These are phyloP conservation scores for Ceratopteris richardii DNA, from an alignment of 75 land plant species.

Conservation along the genomic window DNA sequence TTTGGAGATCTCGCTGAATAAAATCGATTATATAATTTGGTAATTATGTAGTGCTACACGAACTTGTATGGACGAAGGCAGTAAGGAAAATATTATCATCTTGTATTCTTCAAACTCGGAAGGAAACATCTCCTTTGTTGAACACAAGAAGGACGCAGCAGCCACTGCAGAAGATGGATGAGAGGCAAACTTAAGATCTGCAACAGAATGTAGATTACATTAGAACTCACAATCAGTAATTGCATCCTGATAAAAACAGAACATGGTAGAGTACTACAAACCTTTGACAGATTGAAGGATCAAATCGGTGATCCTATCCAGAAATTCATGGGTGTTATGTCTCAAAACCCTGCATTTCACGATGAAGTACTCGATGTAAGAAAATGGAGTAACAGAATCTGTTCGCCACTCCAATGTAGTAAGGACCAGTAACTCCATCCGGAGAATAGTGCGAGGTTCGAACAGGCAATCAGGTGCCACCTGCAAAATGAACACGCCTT, in stretches of 20 bases:
- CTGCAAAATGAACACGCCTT: slow-evolving; percentile 42
- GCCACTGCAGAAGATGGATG: slow-evolving; percentile 50
- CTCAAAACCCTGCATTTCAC: neutral
- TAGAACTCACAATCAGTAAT: too few relatives aligned
- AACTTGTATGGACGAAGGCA: slow-evolving; percentile 4
- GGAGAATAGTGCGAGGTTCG: slow-evolving; percentile 38
- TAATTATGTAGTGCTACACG: too few relatives aligned
- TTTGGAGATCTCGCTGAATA: too few relatives aligned
- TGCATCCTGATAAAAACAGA: too few relatives aligned
- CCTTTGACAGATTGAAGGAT: too few relatives aligned
- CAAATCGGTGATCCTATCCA: too few relatives aligned
- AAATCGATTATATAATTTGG: too few relatives aligned
- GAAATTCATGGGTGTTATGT: too few relatives aligned
- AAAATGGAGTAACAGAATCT: slow-evolving; percentile 62
- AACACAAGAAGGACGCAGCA: slow-evolving; percentile 44
- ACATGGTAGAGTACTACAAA: too few relatives aligned
- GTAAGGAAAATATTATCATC: slow-evolving; percentile 4
- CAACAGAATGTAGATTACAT: too few relatives aligned
- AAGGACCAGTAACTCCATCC: slow-evolving; percentile 56
- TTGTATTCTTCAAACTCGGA: slow-evolving; percentile 21
- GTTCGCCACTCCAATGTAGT: slow-evolving; percentile 55
- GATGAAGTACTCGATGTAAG: slow-evolving; percentile 46
- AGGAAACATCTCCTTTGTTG: slow-evolving; percentile 38
- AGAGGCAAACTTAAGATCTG: slow-evolving; percentile 45
- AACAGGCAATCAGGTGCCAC: slow-evolving; percentile 28